Evolutionary conservation across 257 asterid species (phyloP), one percentile per base, ranked within the genome.

Genomic region (Penstemon barbatus): DNA sequence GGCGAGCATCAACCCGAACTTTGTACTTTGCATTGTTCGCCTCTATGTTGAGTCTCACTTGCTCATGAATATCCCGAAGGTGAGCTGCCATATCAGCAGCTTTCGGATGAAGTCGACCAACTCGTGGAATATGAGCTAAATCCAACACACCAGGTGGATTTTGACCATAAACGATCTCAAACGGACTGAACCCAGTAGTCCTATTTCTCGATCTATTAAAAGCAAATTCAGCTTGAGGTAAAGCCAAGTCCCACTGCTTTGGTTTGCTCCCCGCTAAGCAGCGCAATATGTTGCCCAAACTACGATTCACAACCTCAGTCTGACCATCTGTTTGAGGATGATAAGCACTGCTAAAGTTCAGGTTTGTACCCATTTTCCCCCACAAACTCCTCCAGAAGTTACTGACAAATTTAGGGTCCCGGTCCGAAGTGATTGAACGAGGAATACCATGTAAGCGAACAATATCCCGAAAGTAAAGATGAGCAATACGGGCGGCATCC

Each of bases 141-240:
- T n/a, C n/a, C n/a, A n/a, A n/a, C n/a, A n/a, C n/a, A n/a, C 74
- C 18, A 38, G 6, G 8, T 3, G 63, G 73, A 10, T 5, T 3
- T n/a, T 57, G 37, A 15, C 1, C 13, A 36, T 58, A 66, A 0
- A 58, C 64, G 8, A 66, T 43, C 3, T 46, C 19, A 8, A 72
- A 72, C 2, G 54, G 72, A 3, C 38, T 7, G 18, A 6, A 39
- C 4, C 54, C 15, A 3, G 43, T 56, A 4, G 72, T 1, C 7
- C 19, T 5, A 12, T 66, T 48, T 10, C 19, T 12, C 1, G 15
- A 8, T 6, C n/a, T 50, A 11, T 66, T 66, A n/a, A 36, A 66
- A 13, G 72, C 41, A 66, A 73, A 73, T 10, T 55, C 46, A 8
- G 54, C 64, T 36, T 57, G 50, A 4, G 18, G 19, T 12, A 57